A percentile compares a stretch with the other conserved stretches of the same genome.
Evolutionary conservation across 345 rosid species (phyloP).

Genomic region (Angophora floribunda): DNA sequence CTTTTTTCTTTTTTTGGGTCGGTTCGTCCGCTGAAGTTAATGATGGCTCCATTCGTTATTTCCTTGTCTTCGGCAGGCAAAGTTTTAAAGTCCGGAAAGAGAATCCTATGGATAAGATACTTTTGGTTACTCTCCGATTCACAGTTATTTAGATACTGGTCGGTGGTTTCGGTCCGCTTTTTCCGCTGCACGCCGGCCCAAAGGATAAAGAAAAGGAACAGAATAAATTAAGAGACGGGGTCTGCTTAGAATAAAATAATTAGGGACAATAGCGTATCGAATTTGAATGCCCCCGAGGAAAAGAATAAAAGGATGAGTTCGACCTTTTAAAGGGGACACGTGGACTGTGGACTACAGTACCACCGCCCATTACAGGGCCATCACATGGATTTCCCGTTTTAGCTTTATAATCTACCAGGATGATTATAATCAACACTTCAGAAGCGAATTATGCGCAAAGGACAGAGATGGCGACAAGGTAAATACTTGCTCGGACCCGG

Average conservation of each 20-base stretch:
- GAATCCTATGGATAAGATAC: background rate
- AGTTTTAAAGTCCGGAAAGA: background rate
- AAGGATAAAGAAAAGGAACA: background rate
- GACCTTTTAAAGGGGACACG: background rate
- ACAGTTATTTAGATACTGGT: background rate
- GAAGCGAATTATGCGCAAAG: background rate
- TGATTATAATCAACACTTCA: background rate
- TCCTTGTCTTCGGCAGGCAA: background rate
- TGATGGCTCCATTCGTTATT: background rate
- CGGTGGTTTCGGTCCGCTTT: background rate
- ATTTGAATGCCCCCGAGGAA: background rate
- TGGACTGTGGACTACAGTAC: background rate
- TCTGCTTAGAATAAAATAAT: background rate
- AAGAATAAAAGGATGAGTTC: background rate
- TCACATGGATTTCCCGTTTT: background rate
- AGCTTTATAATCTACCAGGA: background rate
- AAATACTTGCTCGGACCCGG: background rate
- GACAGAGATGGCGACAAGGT: background rate
- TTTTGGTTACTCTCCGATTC: background rate
- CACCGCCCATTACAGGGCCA: background rate
- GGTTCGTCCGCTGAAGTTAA: background rate
- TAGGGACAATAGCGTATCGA: background rate
- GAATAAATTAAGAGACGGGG: background rate
- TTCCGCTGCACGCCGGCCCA: background rate
- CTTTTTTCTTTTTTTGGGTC: too few species aligned